Base-by-base conservation (phyloP, 2,329 filamentous ascomycete genomes). In the Alternaria panax region DNA sequence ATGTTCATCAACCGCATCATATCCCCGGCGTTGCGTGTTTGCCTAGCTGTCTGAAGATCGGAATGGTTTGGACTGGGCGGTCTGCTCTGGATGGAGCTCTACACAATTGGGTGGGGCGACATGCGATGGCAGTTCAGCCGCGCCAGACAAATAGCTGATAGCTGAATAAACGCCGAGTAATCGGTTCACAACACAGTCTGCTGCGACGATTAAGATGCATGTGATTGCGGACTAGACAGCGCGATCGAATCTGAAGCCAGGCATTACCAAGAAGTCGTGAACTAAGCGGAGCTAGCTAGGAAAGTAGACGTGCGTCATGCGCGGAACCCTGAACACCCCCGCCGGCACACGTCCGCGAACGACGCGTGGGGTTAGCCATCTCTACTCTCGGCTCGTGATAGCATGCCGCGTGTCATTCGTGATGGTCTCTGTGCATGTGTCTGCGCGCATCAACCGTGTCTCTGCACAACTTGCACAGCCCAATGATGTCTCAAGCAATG, bases 21-120 rank as follows among this genome's bases (percentile, higher is more conserved):
- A 78, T 77, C 74, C 75, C 75, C 65, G 76, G 76, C 74, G 76
- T 77, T 76, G 66, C 59, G 68, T 73, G 66, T 73, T 72, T 72
- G 67, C 45, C 60, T 68, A 59, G 63, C 64, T 67, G 65, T 66
- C 60, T 63, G 58, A 65, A 62, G 60, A 60, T 51, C 61, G 65
- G 67, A 68, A 59, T 60, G 63, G 68, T 63, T 64, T 63, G 62
- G 63, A 63, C 61, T 58, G 67, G 65, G 63, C 61, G 57, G 63
- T 64, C 57, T 65, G 67, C 47, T 54, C 56, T 59, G 45, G 30
- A 61, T 55, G 62, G 58, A 57, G 52, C 60, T 57, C 54, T 62
- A 57, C 54, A 60, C 63, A 57, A 55, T 48, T 53, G 46, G 46
- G 48, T 57, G 60, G 63, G 57, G 63, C 60, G 54, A 48, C 40